Percentiles rank a stretch among this genome's conserved stretches.
Evolutionary conservation across 2,329 filamentous ascomycete species (phyloP).

Genomic region (Cercospora sp.): DNA sequence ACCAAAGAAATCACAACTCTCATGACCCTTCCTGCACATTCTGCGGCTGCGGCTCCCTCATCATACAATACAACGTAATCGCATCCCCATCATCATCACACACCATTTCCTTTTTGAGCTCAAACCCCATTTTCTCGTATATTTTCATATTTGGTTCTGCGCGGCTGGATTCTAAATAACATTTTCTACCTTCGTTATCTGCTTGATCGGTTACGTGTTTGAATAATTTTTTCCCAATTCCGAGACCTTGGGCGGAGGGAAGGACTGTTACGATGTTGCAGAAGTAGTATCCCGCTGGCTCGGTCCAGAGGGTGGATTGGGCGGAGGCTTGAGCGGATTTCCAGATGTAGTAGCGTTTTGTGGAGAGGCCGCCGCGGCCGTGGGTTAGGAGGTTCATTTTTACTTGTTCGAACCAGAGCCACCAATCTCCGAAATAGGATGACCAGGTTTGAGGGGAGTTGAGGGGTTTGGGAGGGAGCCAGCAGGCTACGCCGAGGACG

Average conservation of each 20-base stretch:
- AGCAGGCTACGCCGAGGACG: background rate
- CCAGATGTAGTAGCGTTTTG: background rate
- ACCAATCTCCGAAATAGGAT: background rate
- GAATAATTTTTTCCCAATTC: background rate
- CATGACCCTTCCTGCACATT: background rate
- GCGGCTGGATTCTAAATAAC: background rate
- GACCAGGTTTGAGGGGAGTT: background rate
- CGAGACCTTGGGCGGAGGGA: background rate
- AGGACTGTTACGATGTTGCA: background rate
- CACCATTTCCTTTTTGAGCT: slow-evolving; percentile 63
- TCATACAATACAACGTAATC: slow-evolving; percentile 50
- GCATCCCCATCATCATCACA: slow-evolving; percentile 49
- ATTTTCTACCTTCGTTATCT: background rate
- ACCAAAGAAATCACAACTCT: background rate
- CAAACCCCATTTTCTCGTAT: slow-evolving; percentile 58
- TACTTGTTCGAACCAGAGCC: background rate
- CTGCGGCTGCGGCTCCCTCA: slow-evolving; percentile 40
- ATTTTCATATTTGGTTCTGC: background rate
- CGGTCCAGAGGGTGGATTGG: background rate
- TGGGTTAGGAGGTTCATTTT: background rate
- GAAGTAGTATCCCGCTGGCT: background rate
- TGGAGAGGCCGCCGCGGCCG: too few relatives aligned
- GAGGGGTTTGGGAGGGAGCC: background rate
- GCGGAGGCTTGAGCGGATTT: background rate
- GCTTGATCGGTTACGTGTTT: background rate